Percentiles rank a stretch among this genome's conserved stretches.
phyloP scores from a whole-genome alignment of 805 yeast genomes.

The Kodamaea jinghongensis region DNA sequence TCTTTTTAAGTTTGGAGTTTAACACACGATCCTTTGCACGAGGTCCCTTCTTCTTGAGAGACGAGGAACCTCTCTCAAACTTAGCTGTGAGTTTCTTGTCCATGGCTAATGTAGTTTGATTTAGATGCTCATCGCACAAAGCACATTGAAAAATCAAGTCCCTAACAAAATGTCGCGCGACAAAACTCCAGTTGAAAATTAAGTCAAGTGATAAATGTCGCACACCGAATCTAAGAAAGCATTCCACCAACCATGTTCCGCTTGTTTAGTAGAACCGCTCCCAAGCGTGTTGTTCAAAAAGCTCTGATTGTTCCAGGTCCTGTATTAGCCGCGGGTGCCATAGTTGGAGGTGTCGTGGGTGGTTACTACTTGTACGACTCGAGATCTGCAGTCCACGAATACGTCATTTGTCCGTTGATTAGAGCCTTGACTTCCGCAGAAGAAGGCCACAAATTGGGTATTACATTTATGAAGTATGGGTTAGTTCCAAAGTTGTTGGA shows the following conservation, averaged over 20 bases:
- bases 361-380: constrained; percentile 70
- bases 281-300: constrained; percentile 1
- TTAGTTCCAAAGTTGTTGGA: constrained; percentile 58
- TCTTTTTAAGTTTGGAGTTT: constrained; percentile 60
- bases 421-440: constrained; percentile 78
- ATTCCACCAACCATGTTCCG: constrained; percentile 5
- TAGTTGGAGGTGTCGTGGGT: constrained; percentile 28
- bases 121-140: constrained; percentile 7
- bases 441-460: constrained; percentile 75
- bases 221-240: not conserved
- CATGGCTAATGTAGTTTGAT: constrained; percentile 2
- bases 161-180: constrained; percentile 6
- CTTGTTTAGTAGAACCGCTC: constrained; percentile 9
- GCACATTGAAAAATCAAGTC: not conserved
- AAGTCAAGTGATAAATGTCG: no score
- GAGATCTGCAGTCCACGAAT: constrained; percentile 79
- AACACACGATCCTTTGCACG: constrained; percentile 23
- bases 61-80: constrained; percentile 10
- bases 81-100: constrained; percentile 6
- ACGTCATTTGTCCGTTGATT: constrained; percentile 72
- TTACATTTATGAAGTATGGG: constrained; percentile 66
- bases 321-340: constrained; percentile 15
- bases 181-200: no score
- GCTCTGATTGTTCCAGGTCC: constrained; percentile 19
- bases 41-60: constrained; percentile 14